A percentile compares a stretch with the other conserved stretches of the same genome.
Evolutionary conservation across 768 basidiomycete species (phyloP).

Genomic region (Dacryopinax spathularia): DNA sequence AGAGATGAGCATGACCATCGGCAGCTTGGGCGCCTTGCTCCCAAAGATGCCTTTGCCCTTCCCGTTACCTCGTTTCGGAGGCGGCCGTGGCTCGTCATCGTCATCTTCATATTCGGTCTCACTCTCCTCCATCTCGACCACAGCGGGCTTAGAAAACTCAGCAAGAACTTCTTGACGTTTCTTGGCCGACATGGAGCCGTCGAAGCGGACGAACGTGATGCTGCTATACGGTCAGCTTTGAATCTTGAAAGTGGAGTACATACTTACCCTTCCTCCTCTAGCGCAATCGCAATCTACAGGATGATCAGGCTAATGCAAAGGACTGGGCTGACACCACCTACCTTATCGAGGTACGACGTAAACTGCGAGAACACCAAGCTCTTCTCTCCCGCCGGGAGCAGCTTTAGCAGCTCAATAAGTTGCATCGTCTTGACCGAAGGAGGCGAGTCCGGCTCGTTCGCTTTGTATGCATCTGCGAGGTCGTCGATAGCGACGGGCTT

Average conservation of each 20-base stretch:
- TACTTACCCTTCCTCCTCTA: slow-evolving; percentile 50
- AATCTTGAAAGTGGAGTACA: neutral
- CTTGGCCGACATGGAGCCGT: slow-evolving; percentile 73
- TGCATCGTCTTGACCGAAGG: slow-evolving; percentile 81
- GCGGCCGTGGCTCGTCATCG: neutral
- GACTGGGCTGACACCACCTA: slow-evolving; percentile 15
- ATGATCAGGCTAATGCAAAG: neutral
- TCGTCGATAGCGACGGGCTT: neutral
- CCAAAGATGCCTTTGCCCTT: slow-evolving; percentile 17
- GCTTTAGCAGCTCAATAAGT: slow-evolving; percentile 51
- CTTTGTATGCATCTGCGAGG: slow-evolving; percentile 18
- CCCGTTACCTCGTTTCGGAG: slow-evolving; percentile 6
- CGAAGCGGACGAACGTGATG: slow-evolving; percentile 66
- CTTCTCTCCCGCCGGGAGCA: slow-evolving; percentile 59
- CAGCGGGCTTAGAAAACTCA: slow-evolving; percentile 32
- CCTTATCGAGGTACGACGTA: slow-evolving; percentile 72
- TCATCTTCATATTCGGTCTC: slow-evolving; percentile 2
- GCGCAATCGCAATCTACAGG: slow-evolving; percentile 48
- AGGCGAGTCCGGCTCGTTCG: slow-evolving; percentile 30
- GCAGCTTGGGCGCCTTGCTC: slow-evolving; percentile 30
- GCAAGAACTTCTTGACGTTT: slow-evolving; percentile 64
- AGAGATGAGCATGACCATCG: slow-evolving; percentile 74
- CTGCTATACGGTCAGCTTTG: slow-evolving; percentile 23
- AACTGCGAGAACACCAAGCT: slow-evolving; percentile 84
- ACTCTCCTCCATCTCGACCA: neutral